phyloP scores from a whole-genome alignment of 1,139 yeast species.

The Scheffersomyces stambukii region DNA sequence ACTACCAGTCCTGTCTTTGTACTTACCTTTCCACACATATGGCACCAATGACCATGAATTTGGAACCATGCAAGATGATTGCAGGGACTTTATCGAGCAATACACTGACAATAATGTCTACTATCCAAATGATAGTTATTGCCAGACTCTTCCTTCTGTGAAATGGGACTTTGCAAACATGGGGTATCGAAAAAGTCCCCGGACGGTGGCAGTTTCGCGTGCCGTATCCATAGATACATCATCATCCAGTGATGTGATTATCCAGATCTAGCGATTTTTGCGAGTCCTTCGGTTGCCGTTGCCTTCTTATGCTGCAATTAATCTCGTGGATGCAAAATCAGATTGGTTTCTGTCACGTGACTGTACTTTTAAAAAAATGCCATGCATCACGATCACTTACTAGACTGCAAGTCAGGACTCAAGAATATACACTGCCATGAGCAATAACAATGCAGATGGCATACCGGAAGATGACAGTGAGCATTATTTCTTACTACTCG shows the following conservation, averaged over 20 bases:
- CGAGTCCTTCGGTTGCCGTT: neutral
- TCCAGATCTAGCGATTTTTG: slow-evolving; percentile 6
- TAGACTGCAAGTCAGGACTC: neutral
- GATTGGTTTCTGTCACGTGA: neutral
- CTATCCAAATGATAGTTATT: no score
- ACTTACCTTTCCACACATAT: no score
- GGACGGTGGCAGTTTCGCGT: no score
- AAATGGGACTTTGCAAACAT: no score
- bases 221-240: no score
- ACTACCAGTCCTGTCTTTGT: no score
- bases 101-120: no score
- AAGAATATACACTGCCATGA: neutral
- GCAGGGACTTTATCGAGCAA: no score
- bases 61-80: no score
- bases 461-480: slow-evolving; percentile 1
- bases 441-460: neutral
- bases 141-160: no score
- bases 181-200: no score
- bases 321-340: slow-evolving; percentile 1
- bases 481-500: slow-evolving; percentile 7
- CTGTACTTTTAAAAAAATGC: neutral
- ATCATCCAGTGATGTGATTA: slow-evolving; percentile 10
- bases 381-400: neutral
- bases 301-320: neutral
- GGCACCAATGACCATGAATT: no score